Evolutionary conservation across 2,329 filamentous ascomycete genomes (phyloP).

Genomic region (Fusarium sp.): DNA sequence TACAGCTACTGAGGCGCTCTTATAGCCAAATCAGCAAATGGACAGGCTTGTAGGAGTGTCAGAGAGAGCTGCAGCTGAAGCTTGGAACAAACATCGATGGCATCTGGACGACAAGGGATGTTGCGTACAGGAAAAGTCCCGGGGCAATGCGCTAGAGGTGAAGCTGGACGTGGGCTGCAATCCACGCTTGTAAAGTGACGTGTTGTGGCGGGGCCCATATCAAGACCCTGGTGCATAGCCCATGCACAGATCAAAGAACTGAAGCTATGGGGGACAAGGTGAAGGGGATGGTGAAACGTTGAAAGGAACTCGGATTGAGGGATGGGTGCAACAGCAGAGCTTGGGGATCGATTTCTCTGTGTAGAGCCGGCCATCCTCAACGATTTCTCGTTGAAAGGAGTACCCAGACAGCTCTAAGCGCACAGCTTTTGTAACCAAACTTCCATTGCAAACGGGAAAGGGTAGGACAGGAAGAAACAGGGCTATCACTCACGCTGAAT

Average conservation of each 20-base stretch:
- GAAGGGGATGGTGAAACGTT: background rate
- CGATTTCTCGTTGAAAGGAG: background rate
- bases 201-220: slow-evolving; percentile 41
- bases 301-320: background rate
- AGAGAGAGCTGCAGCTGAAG: slow-evolving; percentile 24
- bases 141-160: slow-evolving; percentile 28
- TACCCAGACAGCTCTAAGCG: background rate
- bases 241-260: slow-evolving; percentile 22
- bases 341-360: background rate
- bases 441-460: background rate
- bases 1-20: slow-evolving; percentile 33
- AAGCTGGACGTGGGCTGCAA: slow-evolving; percentile 39
- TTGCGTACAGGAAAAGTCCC: slow-evolving; percentile 30
- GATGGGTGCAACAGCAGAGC: background rate
- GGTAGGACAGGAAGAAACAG: slow-evolving; percentile 11
- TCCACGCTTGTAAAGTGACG: slow-evolving; percentile 40
- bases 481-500: slow-evolving; percentile 29
- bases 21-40: slow-evolving; percentile 7
- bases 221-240: slow-evolving; percentile 27
- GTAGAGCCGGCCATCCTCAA: background rate
- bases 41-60: slow-evolving; percentile 23
- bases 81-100: slow-evolving; percentile 6
- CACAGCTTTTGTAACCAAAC: background rate
- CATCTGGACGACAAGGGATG: slow-evolving; percentile 30
- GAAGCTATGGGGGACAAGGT: background rate